Conservation (phyloP, 257 asterid genomes). For the Echium plantagineum region DNA sequence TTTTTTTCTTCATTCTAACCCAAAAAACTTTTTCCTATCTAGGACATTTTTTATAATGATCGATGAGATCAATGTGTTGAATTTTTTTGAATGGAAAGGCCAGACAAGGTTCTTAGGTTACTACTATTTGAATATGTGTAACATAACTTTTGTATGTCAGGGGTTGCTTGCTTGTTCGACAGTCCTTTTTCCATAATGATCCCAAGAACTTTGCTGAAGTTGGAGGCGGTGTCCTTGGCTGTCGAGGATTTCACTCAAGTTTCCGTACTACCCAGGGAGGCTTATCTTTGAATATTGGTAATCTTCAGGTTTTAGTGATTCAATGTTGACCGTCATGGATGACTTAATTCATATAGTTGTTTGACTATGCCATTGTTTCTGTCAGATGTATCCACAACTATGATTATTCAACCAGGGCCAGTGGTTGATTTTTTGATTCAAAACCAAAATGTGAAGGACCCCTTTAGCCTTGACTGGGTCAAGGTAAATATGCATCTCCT, state of each 20-base stretch:
- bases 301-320: neutral
- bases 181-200: slow-evolving; percentile 73
- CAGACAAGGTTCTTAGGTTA: neutral
- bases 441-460: slow-evolving; percentile 72
- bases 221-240: slow-evolving; percentile 87
- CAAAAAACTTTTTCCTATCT: neutral
- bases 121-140: slow-evolving; percentile 2
- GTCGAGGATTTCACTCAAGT: slow-evolving; percentile 89
- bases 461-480: slow-evolving; percentile 64
- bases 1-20: neutral
- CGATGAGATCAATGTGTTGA: neutral
- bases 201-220: slow-evolving; percentile 59
- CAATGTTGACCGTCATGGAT: neutral
- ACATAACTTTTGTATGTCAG: slow-evolving; percentile 24
- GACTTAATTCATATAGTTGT: neutral
- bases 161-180: slow-evolving; percentile 83
- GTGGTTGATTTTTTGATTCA: slow-evolving; percentile 60
- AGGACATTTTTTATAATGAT: neutral
- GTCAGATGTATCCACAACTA: slow-evolving; percentile 80
- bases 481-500: slow-evolving; percentile 30
- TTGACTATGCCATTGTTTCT: slow-evolving; percentile 1
- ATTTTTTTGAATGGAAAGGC: neutral
- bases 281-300: slow-evolving; percentile 79
- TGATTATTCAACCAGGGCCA: slow-evolving; percentile 82
- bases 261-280: slow-evolving; percentile 83